Percentiles rank a stretch among this genome's conserved stretches.
Conservation (phyloP, 2,329 filamentous ascomycete species). For the Dothiorella sarmentorum region DNA sequence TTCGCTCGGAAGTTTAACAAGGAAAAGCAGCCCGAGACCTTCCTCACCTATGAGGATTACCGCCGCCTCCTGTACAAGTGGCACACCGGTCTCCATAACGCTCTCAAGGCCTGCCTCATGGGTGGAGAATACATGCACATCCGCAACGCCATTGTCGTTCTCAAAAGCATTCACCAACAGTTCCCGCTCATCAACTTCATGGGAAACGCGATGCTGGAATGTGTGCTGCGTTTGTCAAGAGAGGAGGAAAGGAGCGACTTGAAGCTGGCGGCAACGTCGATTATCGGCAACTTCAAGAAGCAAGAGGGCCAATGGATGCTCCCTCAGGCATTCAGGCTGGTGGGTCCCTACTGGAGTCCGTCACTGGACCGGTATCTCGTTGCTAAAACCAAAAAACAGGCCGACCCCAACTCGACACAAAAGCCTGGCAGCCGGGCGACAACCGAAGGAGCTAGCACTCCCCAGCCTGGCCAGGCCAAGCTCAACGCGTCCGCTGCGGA, state of each 20-base stretch:
- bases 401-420: constrained; percentile 6
- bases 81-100: constrained; percentile 77
- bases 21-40: constrained; percentile 61
- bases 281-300: constrained; percentile 66
- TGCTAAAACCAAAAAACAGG: neutral
- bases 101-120: constrained; percentile 76
- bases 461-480: constrained; percentile 44
- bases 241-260: constrained; percentile 67
- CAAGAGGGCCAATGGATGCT: constrained; percentile 67
- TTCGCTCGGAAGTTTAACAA: constrained; percentile 73
- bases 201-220: constrained; percentile 64
- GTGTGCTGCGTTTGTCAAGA: constrained; percentile 60
- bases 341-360: constrained; percentile 38
- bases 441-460: constrained; percentile 36
- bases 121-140: constrained; percentile 96
- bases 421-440: constrained; percentile 32
- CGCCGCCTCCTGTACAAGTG: constrained; percentile 82
- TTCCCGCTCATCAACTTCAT: constrained; percentile 92
- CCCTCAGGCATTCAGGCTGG: constrained; percentile 69
- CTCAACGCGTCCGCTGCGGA: constrained; percentile 58
- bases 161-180: constrained; percentile 74
- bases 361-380: neutral
- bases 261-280: constrained; percentile 68
- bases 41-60: constrained; percentile 83
- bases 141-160: constrained; percentile 85